Percentiles rank a stretch among this genome's conserved stretches.
Evolutionary conservation across 139 green algal species (phyloP).

Genomic region (Ostreobium quekettii): DNA sequence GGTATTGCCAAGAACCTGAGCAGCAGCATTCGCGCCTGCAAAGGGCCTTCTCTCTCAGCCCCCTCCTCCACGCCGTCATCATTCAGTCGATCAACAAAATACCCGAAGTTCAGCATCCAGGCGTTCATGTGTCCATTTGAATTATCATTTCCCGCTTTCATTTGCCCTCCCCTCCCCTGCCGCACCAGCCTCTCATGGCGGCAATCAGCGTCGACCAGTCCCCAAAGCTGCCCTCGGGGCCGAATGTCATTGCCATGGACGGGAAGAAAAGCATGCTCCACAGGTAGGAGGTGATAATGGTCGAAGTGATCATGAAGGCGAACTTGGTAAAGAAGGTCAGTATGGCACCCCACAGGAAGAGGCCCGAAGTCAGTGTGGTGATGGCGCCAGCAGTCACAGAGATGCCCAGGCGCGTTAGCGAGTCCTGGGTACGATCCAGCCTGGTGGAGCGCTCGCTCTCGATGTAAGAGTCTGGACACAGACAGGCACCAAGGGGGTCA

Average conservation of each 20-base stretch:
- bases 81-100: too few species aligned
- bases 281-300: conserved; percentile 25
- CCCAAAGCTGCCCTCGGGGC: conserved; percentile 20
- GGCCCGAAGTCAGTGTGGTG: conserved; percentile 31
- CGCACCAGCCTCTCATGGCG: too few species aligned
- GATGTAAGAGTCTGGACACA: conserved; percentile 32
- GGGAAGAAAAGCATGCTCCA: conserved; percentile 37
- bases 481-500: too few species aligned
- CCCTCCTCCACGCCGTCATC: too few species aligned
- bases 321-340: conserved; percentile 46
- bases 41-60: too few species aligned
- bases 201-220: conserved; percentile 22
- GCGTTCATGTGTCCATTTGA: too few species aligned
- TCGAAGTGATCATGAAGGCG: conserved; percentile 39
- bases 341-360: conserved; percentile 28
- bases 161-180: too few species aligned
- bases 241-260: conserved; percentile 22
- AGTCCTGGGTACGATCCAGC: conserved; percentile 21
- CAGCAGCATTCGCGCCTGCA: too few species aligned
- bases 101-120: too few species aligned
- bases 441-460: conserved; percentile 21
- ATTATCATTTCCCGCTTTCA: too few species aligned
- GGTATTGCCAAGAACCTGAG: too few species aligned
- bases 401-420: conserved; percentile 34
- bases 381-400: conserved; percentile 33